These are phyloP conservation scores for Cladorrhinum sp. DNA, from an alignment of 2,329 filamentous ascomycete species.

Conservation along the genomic window DNA sequence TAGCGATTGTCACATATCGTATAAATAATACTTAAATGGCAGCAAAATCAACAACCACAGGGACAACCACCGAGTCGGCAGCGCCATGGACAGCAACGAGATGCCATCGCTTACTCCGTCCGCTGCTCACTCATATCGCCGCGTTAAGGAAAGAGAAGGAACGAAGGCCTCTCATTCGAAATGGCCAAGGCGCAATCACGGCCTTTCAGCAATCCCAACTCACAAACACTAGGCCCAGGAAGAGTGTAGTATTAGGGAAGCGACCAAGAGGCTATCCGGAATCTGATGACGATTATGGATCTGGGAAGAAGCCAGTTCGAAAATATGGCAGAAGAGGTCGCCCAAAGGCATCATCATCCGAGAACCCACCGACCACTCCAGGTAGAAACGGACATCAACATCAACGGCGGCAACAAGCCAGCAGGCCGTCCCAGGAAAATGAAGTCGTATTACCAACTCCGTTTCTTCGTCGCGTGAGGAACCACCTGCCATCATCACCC, in stretches of 20 bases:
- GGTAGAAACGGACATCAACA: slow-evolving; percentile 10
- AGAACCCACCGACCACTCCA: slow-evolving; percentile 10
- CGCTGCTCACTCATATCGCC: slow-evolving; percentile 43
- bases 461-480: slow-evolving; percentile 31
- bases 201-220: background rate
- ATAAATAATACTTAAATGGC: background rate
- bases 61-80: slow-evolving; percentile 8
- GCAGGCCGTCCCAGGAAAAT: slow-evolving; percentile 24
- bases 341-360: slow-evolving; percentile 11
- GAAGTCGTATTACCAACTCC: slow-evolving; percentile 32
- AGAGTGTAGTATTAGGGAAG: slow-evolving; percentile 18
- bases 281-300: slow-evolving; percentile 15
- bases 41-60: background rate
- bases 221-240: background rate
- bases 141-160: slow-evolving; percentile 37
- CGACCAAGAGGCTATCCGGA: slow-evolving; percentile 14
- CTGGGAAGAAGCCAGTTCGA: slow-evolving; percentile 18
- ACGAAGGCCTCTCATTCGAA: slow-evolving; percentile 15
- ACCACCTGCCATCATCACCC: slow-evolving; percentile 31
- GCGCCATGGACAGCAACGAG: slow-evolving; percentile 46
- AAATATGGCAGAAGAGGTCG: slow-evolving; percentile 23
- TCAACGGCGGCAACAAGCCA: slow-evolving; percentile 15
- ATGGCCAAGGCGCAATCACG: background rate
- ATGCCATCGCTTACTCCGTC: slow-evolving; percentile 47
- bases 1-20: background rate